Base-by-base conservation (phyloP, 1,284 basidiomycete genomes). In the Apiotrichum gracile region DNA sequence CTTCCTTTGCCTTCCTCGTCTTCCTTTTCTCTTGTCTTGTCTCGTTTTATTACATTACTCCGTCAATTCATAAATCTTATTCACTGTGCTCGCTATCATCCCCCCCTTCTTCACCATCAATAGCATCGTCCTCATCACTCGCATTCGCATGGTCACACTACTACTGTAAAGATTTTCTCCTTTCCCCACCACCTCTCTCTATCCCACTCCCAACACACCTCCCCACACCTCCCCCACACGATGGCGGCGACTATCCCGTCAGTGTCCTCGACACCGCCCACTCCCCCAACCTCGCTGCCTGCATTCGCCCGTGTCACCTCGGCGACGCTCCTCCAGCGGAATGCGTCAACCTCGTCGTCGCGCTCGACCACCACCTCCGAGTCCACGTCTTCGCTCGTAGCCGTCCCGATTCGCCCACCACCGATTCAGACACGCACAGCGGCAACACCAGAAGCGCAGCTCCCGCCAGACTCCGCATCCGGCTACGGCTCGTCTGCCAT, bases 341-440 rank as follows among this genome's bases (percentile, higher is more conserved):
- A 70, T 48, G 65, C 65, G 9, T 73, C 70, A 6, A 70, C 67
- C 12, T 69, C 65, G 2, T 69, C 68, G 3, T 67, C 68, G 1
- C 54, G 61, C 17, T 73, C 70, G 10, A 68, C 63, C 12, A 62
- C 67, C 24, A 69, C 69, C 5, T 58, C 63, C 5, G 68, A 69
- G 10, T 71, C 70, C 0, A 62, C 67, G 2, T 69, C 68, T 0
- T 70, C 68, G 0, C 60, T 76, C 19, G 69, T 70, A 17, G 73
- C 74, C 4, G 74, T 67, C 8, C 72, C 73, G 8, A 76, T 76
- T 41, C 58, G 69, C 1, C 73, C 73, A 0, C 70, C 70, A 3
- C 70, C 69, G 9, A 65, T 65, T 34, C 67, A 73, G 55, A 75
- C 73, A 0, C 58, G 68, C 10, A 75, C 73, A 16, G 70, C 71